Conservation (phyloP, 2,329 filamentous ascomycete genomes). For the Dactylellina haptotyla region DNA sequence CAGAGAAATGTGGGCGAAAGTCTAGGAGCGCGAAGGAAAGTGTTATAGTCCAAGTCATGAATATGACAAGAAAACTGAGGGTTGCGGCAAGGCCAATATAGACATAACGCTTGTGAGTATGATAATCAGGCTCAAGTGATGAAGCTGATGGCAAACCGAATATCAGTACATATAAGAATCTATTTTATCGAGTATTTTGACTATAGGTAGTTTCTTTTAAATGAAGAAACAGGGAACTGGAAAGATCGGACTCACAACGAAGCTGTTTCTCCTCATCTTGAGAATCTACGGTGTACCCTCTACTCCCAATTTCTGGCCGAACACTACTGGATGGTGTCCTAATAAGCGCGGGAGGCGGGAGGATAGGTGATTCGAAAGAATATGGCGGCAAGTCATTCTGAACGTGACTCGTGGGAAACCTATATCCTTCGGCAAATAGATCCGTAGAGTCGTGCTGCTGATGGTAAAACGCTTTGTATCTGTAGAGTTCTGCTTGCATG, state of each 20-base stretch:
- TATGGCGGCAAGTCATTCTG: conserved; percentile 10
- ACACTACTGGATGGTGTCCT: conserved; percentile 1
- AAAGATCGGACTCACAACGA: conserved; percentile 23
- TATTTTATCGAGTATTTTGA: no score
- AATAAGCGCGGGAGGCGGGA: neutral
- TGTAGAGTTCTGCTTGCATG: conserved; percentile 38
- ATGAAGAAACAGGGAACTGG: no score
- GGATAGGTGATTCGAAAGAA: neutral
- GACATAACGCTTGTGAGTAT: conserved; percentile 18
- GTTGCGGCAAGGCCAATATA: conserved; percentile 17
- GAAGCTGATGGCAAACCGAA: no score
- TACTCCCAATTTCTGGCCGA: conserved; percentile 1
- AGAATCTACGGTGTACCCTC: neutral
- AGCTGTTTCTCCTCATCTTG: conserved; percentile 7
- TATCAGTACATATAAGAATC: no score
- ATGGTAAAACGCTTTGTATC: conserved; percentile 19
- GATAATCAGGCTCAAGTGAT: conserved; percentile 41
- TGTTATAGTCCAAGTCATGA: conserved; percentile 6
- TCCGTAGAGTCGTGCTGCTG: conserved; percentile 27
- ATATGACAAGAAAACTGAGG: conserved; percentile 1
- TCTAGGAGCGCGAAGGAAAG: conserved; percentile 12
- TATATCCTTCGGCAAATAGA: conserved; percentile 28
- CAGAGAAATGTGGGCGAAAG: neutral
- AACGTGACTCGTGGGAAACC: neutral
- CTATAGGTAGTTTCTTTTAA: no score